Evolutionary conservation across 2,329 filamentous ascomycete species (phyloP).

Genomic region (Hymenoscyphus salicellus): DNA sequence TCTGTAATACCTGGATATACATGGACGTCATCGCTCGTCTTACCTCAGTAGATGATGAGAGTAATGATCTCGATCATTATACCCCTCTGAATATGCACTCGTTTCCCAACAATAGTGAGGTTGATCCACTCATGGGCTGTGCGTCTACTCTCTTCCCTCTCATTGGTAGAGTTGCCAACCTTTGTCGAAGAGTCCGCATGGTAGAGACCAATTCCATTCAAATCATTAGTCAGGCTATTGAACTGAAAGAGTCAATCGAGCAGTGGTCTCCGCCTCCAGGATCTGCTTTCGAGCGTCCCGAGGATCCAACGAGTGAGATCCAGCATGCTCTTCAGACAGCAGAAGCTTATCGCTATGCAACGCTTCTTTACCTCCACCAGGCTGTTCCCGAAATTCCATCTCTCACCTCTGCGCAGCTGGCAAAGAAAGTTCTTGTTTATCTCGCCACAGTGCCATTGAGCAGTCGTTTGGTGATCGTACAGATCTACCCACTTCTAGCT

Average conservation of each 20-base stretch:
- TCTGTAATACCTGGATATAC: conserved; percentile 72
- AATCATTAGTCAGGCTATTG: conserved; percentile 60
- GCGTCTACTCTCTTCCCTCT: conserved; percentile 65
- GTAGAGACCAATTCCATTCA: conserved; percentile 51
- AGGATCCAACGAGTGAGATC: conserved; percentile 61
- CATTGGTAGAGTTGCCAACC: conserved; percentile 62
- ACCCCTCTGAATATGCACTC: conserved; percentile 43
- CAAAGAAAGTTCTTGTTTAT: conserved; percentile 58
- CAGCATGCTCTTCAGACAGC: conserved; percentile 65
- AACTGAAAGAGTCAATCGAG: conserved; percentile 58
- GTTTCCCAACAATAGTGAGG: conserved; percentile 43
- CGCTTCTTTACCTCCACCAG: conserved; percentile 63
- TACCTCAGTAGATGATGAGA: conserved; percentile 56
- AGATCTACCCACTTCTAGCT: conserved; percentile 66
- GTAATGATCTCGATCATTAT: conserved; percentile 51
- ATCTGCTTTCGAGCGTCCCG: conserved; percentile 54
- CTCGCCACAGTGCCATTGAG: conserved; percentile 61
- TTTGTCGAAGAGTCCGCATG: conserved; percentile 61
- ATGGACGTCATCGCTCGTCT: conserved; percentile 70
- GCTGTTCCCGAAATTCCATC: conserved; percentile 67
- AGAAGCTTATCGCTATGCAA: conserved; percentile 65
- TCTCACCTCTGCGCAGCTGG: conserved; percentile 53
- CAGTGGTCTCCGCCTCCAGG: conserved; percentile 56
- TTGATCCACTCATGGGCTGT: conserved; percentile 72
- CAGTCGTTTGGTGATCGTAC: conserved; percentile 63